Percentiles rank a stretch among this genome's conserved stretches.
These are phyloP conservation scores for Uronychia setigera DNA, from an alignment of 73 alveolate species.

Conservation along the genomic window DNA sequence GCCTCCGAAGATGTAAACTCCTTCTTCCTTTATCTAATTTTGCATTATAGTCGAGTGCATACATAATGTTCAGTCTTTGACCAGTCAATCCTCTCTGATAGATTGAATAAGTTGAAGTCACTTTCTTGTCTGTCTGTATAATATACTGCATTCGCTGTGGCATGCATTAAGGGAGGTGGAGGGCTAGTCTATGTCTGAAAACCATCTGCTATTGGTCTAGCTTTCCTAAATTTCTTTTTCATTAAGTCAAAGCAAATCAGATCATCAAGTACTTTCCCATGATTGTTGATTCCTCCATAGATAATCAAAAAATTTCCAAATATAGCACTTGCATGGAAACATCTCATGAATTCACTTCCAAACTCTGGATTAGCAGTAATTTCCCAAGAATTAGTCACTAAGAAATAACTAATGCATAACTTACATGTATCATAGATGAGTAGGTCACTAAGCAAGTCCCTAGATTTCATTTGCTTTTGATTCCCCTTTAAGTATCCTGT, in stretches of 20 bases:
- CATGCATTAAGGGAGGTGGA: neutral
- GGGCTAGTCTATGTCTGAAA: neutral
- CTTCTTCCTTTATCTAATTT: slow-evolving; percentile 5
- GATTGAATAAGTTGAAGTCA: neutral
- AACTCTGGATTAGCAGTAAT: neutral
- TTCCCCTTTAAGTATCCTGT: neutral
- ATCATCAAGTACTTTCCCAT: neutral
- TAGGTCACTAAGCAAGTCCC: neutral
- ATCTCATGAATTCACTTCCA: neutral
- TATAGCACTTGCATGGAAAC: neutral
- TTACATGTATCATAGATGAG: neutral
- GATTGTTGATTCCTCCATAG: slow-evolving; percentile 1
- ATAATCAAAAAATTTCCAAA: neutral
- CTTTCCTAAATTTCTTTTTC: neutral
- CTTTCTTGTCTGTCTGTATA: neutral
- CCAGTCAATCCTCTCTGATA: neutral
- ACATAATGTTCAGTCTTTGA: neutral
- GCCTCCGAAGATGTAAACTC: slow-evolving; percentile 71
- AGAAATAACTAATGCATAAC: neutral
- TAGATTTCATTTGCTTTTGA: neutral
- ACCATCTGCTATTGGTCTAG: too few relatives aligned
- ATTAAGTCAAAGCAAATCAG: slow-evolving; percentile 10
- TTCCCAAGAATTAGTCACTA: neutral
- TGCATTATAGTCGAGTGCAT: too few relatives aligned
- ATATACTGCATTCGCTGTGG: neutral